phyloP scores from a whole-genome alignment of 192 early-diverging fungal genomes.

The Coemansia sp. region DNA sequence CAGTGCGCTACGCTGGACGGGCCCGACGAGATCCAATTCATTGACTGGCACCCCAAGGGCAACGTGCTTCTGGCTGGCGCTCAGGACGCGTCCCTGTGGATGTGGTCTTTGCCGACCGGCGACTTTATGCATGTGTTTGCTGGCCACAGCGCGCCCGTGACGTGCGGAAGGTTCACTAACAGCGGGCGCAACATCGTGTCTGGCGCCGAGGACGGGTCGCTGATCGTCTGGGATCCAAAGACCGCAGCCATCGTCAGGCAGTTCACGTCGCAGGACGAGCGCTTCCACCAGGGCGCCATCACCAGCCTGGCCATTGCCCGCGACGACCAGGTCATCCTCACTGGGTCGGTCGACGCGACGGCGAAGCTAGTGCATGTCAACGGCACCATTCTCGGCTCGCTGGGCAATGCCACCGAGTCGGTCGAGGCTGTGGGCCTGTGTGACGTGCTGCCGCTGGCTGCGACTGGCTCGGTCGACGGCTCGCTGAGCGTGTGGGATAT shows the following conservation, averaged over 20 bases:
- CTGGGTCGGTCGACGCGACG: conserved; percentile 79
- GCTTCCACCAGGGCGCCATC: conserved; percentile 83
- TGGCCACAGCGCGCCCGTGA: conserved; percentile 81
- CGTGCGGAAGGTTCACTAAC: conserved; percentile 86
- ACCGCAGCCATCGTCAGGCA: conserved; percentile 65
- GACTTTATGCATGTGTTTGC: conserved; percentile 93
- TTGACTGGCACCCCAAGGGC: conserved; percentile 96
- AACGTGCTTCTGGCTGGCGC: conserved; percentile 86
- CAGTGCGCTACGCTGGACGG: conserved; percentile 69
- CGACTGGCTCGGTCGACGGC: conserved; percentile 88
- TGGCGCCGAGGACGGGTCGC: conserved; percentile 76
- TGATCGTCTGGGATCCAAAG: conserved; percentile 94
- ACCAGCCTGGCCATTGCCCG: conserved; percentile 71
- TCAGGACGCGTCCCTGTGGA: conserved; percentile 90
- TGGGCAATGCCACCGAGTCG: conserved; percentile 81
- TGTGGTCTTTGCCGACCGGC: conserved; percentile 90
- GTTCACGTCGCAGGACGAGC: conserved; percentile 69
- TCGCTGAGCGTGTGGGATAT: conserved; percentile 90
- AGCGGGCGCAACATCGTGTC: conserved; percentile 87
- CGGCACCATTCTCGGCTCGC: conserved; percentile 76
- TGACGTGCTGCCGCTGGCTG: conserved; percentile 63
- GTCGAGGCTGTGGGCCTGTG: conserved; percentile 88
- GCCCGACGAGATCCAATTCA: conserved; percentile 90
- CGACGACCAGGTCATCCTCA: conserved; percentile 75
- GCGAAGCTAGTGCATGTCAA: conserved; percentile 77